Percentiles rank a stretch among this genome's conserved stretches.
Evolutionary conservation across 768 basidiomycete genomes (phyloP).

Genomic region (Tylopilus vinaceipallidus): DNA sequence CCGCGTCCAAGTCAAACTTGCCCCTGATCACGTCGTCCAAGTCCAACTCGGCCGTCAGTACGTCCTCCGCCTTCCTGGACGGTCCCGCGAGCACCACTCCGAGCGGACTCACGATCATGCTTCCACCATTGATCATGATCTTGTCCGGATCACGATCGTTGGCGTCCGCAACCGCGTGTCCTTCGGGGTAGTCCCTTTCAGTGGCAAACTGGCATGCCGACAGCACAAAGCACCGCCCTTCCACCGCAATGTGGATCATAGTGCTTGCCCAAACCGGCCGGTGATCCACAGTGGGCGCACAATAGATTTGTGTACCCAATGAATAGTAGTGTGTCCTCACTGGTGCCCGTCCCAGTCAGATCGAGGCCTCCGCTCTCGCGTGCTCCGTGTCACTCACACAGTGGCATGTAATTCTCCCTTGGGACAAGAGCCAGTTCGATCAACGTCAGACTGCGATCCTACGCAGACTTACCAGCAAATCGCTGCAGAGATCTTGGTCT

Average conservation of each 20-base stretch:
- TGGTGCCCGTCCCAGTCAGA: conserved; percentile 20
- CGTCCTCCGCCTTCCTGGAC: conserved; percentile 47
- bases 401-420: conserved; percentile 73
- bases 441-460: neutral
- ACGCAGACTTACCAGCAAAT: conserved; percentile 51
- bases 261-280: conserved; percentile 54
- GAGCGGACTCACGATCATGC: conserved; percentile 56
- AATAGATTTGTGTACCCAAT: conserved; percentile 57
- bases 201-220: conserved; percentile 59
- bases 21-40: conserved; percentile 53
- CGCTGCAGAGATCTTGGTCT: conserved; percentile 50
- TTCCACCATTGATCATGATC: conserved; percentile 61
- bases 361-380: too few relatives aligned
- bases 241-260: conserved; percentile 63
- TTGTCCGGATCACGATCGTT: conserved; percentile 42
- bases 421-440: neutral
- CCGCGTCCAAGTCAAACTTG: conserved; percentile 61
- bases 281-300: conserved; percentile 64
- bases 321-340: conserved; percentile 62
- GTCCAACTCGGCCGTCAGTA: conserved; percentile 57
- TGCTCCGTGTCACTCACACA: conserved; percentile 39
- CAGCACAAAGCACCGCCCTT: conserved; percentile 69
- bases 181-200: conserved; percentile 50
- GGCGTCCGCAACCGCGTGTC: conserved; percentile 42
- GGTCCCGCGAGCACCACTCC: conserved; percentile 62